phyloP scores from a whole-genome alignment of 176 grass and related monocot species.

The Musa troglodytarum region DNA sequence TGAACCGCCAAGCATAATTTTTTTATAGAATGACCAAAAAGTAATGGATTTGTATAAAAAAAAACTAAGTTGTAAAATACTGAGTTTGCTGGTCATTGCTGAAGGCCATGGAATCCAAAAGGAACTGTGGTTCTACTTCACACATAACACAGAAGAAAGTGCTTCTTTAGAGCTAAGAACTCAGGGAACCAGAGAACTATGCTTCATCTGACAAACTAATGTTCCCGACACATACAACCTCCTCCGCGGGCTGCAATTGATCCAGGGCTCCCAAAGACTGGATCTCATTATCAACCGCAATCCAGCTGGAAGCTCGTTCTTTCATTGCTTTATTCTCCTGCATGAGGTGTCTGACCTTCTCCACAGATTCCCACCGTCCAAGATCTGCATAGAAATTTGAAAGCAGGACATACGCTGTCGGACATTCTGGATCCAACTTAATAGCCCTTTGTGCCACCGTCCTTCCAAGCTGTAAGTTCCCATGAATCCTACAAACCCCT shows the following conservation, averaged over 20 bases:
- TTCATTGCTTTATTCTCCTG: conserved; percentile 10
- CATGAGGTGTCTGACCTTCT: conserved; percentile 20
- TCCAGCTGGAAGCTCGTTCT: conserved; percentile 18
- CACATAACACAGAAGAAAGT: too few relatives aligned
- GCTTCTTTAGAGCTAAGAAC: too few relatives aligned
- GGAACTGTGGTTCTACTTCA: too few relatives aligned
- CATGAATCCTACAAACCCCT: conserved; percentile 25
- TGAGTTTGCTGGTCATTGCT: too few relatives aligned
- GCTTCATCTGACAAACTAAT: not conserved
- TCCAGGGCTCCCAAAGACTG: not conserved
- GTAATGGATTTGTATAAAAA: too few relatives aligned
- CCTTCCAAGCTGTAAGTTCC: conserved; percentile 14
- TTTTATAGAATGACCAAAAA: too few relatives aligned
- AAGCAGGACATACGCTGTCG: conserved; percentile 10
- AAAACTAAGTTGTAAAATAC: too few relatives aligned
- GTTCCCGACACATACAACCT: not conserved
- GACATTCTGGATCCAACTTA: conserved; percentile 5
- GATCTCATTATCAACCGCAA: conserved; percentile 8
- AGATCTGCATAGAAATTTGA: conserved; percentile 15
- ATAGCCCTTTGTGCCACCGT: conserved; percentile 4
- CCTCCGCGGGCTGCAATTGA: not conserved
- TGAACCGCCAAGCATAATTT: too few relatives aligned
- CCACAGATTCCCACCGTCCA: conserved; percentile 17
- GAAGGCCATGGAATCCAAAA: too few relatives aligned
- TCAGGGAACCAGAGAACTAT: not conserved